Evolutionary conservation across 169 alveolate species (phyloP), one percentile per base, ranked within the genome.

Genomic region (Plasmodium blacklocki): DNA sequence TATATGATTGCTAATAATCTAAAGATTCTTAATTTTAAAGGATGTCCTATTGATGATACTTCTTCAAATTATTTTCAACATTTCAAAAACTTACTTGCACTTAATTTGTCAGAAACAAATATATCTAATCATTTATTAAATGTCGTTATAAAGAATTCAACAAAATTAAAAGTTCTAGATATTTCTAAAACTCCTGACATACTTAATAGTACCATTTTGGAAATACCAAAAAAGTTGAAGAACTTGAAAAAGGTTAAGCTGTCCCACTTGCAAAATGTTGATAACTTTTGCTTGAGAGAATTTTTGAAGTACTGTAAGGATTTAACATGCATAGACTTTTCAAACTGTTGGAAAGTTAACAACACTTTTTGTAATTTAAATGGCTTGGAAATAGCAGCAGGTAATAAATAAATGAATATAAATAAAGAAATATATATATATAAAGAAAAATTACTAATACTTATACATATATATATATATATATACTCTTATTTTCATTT

Each of bases 291-390:
- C 73, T 59, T 80, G 15, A 18, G 90, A 29, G 80, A 80, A 54
- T 67, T 80, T 47, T 72, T 80, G 23, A 80, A 80, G 26, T 26
- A 80, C 50, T 80, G 80, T 59, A 80, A 26, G 49, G 62, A 67
- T 59, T 62, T 80, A 58, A 62, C 23, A 67, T 29, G 73, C 26
- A 67, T 80, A 21, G 90, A 80, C 66, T 80, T 80, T 47, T 66
- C 90, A 56, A 67, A 19, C 29, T 80, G 90, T 49, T 80, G 90
- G 90, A 80, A 80, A 9, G 90, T 80, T 12, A 80, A 80, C 29
- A 80, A 80, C 18, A 52, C 83, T 21, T 80, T 80, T 47, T 67
- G 90, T 29, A 54, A 67, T 72, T 8, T 45, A 47, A 80, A 80
- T 62, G 90, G 90, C 5, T 29, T 80, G 64, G 73, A 80, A 15